phyloP scores from a whole-genome alignment of 495 filamentous ascomycete genomes.

The Penicillium simplicissimum region DNA sequence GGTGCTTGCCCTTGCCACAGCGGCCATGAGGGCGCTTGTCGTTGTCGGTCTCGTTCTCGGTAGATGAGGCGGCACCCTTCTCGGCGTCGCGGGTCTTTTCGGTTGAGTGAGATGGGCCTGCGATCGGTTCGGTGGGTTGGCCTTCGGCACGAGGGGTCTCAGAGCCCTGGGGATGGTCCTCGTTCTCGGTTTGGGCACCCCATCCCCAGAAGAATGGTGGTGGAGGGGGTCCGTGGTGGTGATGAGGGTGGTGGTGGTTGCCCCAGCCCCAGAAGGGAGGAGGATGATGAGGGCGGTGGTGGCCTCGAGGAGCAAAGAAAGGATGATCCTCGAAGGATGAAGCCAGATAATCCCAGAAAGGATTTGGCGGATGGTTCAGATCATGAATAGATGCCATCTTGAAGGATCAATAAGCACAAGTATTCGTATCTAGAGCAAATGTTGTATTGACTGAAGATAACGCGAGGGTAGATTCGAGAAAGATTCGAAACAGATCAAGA shows the following conservation, averaged over 20 bases:
- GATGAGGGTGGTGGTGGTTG: not conserved
- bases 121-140: slow-evolving; percentile 7
- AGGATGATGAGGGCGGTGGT: slow-evolving; percentile 13
- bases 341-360: slow-evolving; percentile 39
- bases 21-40: slow-evolving; percentile 7
- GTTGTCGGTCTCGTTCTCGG: slow-evolving; percentile 17
- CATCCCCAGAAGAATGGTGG: slow-evolving; percentile 20
- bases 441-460: not conserved
- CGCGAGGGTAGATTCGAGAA: not conserved
- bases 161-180: not conserved
- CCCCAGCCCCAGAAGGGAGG: slow-evolving; percentile 17
- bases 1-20: slow-evolving; percentile 17
- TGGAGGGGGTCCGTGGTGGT: slow-evolving; percentile 7
- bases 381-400: slow-evolving; percentile 41
- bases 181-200: slow-evolving; percentile 7
- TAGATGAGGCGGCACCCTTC: slow-evolving; percentile 7
- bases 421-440: not conserved
- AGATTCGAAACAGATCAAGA: not conserved
- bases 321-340: slow-evolving; percentile 39
- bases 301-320: slow-evolving; percentile 35
- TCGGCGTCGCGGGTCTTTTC: slow-evolving; percentile 11
- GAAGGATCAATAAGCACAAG: not conserved
- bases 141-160: slow-evolving; percentile 4
- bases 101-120: slow-evolving; percentile 12
- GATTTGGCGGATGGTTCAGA: slow-evolving; percentile 36